Conservation (phyloP, 805 yeast species). For the Candida broadrunensis region DNA sequence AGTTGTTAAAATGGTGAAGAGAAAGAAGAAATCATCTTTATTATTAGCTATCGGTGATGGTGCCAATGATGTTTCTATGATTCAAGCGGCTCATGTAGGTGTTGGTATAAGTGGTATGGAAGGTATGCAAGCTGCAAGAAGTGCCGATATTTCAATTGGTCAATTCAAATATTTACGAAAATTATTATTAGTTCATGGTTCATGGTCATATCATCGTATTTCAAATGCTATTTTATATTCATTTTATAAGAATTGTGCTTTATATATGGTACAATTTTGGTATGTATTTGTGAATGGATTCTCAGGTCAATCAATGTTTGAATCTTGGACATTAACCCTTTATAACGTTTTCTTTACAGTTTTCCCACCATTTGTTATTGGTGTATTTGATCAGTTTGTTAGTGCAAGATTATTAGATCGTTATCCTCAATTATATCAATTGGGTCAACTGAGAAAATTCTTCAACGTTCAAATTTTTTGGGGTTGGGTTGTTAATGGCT, state of each 20-base stretch:
- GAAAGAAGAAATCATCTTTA: constrained; percentile 66
- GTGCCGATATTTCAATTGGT: constrained; percentile 96
- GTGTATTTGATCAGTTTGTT: constrained; percentile 95
- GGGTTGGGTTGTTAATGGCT: constrained; percentile 97
- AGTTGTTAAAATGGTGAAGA: constrained; percentile 90
- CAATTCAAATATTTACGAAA: constrained; percentile 87
- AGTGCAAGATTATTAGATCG: constrained; percentile 84
- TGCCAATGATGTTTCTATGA: constrained; percentile 98
- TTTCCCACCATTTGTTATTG: constrained; percentile 92
- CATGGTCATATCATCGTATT: constrained; percentile 96
- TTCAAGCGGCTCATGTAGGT: constrained; percentile 99
- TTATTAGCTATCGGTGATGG: constrained; percentile 97
- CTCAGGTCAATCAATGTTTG: constrained; percentile 94
- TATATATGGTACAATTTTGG: constrained; percentile 99
- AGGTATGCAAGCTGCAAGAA: constrained; percentile 98
- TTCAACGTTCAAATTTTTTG: constrained; percentile 90
- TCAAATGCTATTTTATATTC: constrained; percentile 91
- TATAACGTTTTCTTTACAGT: constrained; percentile 94
- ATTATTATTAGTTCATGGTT: constrained; percentile 86
- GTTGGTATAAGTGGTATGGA: constrained; percentile 99
- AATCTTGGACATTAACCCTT: constrained; percentile 96
- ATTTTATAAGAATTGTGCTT: constrained; percentile 91
- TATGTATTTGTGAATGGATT: constrained; percentile 87
- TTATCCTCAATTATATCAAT: constrained; percentile 87
- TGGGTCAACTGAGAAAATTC: constrained; percentile 86